phyloP scores from a whole-genome alignment of 495 filamentous ascomycete species.

The Rhypophila decipiens region DNA sequence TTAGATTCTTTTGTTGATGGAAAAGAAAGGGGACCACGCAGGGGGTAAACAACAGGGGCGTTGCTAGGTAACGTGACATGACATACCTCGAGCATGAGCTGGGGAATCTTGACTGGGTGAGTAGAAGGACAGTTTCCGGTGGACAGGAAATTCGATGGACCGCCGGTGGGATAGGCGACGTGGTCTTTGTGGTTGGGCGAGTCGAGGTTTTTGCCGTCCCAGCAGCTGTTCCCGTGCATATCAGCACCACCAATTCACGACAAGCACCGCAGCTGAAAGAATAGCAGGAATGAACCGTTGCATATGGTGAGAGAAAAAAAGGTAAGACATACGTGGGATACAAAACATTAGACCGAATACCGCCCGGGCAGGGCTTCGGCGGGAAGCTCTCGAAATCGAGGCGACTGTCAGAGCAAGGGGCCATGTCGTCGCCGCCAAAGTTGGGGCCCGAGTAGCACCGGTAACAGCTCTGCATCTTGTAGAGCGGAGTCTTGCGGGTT shows the following conservation, averaged over 20 bases:
- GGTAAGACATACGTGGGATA: slow-evolving; percentile 27
- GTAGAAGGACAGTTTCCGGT: slow-evolving; percentile 11
- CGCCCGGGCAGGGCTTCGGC: slow-evolving; percentile 20
- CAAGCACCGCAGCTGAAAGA: too few species aligned
- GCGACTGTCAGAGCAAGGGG: slow-evolving; percentile 3
- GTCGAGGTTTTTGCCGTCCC: slow-evolving; percentile 23
- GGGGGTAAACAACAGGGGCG: background rate
- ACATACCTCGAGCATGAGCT: slow-evolving; percentile 13
- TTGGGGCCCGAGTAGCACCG: slow-evolving; percentile 10
- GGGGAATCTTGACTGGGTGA: slow-evolving; percentile 12
- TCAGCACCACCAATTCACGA: too few species aligned
- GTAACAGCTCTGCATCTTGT: slow-evolving; percentile 10
- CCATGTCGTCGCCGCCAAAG: slow-evolving; percentile 8
- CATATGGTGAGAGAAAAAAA: background rate
- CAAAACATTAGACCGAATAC: slow-evolving; percentile 38
- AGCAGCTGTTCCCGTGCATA: slow-evolving; percentile 14
- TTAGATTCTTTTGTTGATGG: too few species aligned
- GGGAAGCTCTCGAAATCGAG: slow-evolving; percentile 1
- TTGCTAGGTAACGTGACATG: background rate
- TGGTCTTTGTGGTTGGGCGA: slow-evolving; percentile 33
- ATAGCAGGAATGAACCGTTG: background rate
- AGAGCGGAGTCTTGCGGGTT: background rate
- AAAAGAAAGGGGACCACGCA: background rate
- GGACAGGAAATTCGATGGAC: slow-evolving; percentile 8
- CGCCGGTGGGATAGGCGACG: slow-evolving; percentile 27